Percentiles rank a stretch among this genome's conserved stretches.
These are phyloP conservation scores for Raphanus sativus DNA, from an alignment of 345 rosid species.

Conservation along the genomic window DNA sequence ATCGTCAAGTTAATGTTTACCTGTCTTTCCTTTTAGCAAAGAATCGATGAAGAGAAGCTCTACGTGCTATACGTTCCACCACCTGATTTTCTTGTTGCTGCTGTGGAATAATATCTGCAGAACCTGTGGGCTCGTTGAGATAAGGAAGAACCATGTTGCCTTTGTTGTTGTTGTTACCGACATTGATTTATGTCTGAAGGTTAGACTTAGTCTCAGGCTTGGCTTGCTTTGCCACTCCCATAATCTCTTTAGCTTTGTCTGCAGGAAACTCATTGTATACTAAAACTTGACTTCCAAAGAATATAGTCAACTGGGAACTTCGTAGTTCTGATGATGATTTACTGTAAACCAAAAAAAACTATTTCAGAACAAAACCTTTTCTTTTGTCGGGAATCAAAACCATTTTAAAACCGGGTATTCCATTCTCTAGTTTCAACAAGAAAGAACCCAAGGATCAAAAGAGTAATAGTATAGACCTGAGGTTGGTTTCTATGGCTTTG, in stretches of 20 bases:
- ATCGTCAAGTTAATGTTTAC: conserved; percentile 23
- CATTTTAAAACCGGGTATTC: not conserved
- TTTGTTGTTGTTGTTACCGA: conserved; percentile 17
- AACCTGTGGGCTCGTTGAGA: conserved; percentile 38
- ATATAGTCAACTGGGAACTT: conserved; percentile 62
- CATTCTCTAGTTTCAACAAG: not conserved
- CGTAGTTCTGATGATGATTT: conserved; percentile 10
- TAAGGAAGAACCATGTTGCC: conserved; percentile 39
- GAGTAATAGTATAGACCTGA: conserved; percentile 11
- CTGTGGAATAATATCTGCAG: conserved; percentile 4
- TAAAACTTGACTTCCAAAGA: conserved; percentile 56
- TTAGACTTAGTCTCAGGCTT: conserved; percentile 5
- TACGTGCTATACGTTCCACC: conserved; percentile 47
- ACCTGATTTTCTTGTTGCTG: conserved; percentile 30
- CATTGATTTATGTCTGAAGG: conserved; percentile 5
- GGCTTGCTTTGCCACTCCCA: conserved; percentile 47
- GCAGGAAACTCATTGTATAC: conserved; percentile 58
- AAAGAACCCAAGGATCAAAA: not conserved
- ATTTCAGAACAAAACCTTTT: not conserved
- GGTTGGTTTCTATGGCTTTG: conserved; percentile 22
- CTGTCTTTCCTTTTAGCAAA: conserved; percentile 75
- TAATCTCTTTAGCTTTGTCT: conserved; percentile 55
- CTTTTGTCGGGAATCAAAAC: not conserved
- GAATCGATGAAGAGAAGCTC: conserved; percentile 72
- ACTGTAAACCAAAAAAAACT: conserved; percentile 10